phyloP scores from a whole-genome alignment of 1,139 yeast genomes.

The Groenewaldozyma sp. region DNA sequence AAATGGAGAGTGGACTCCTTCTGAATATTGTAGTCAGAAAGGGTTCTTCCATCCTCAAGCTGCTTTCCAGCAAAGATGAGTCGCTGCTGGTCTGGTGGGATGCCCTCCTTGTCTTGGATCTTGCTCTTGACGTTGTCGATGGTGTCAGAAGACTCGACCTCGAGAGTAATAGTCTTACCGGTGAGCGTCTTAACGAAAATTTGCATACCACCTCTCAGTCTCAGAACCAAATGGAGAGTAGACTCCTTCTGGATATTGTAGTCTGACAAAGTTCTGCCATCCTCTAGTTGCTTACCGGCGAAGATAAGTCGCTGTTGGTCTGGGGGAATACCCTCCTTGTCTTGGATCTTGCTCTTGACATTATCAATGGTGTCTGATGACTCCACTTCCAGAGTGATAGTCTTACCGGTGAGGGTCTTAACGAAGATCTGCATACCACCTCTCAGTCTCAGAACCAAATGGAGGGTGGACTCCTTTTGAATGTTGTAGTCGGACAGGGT shows the following conservation, averaged over 20 bases:
- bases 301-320: slow-evolving; percentile 80
- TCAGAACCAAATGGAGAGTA: slow-evolving; percentile 69
- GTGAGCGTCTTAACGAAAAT: slow-evolving; percentile 69
- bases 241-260: slow-evolving; percentile 87
- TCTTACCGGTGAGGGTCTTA: slow-evolving; percentile 73
- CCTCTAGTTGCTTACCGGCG: slow-evolving; percentile 83
- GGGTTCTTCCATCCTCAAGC: slow-evolving; percentile 76
- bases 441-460: slow-evolving; percentile 22
- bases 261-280: slow-evolving; percentile 74
- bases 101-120: slow-evolving; percentile 86
- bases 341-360: slow-evolving; percentile 76
- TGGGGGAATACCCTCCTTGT: slow-evolving; percentile 82
- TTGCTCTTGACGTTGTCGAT: slow-evolving; percentile 84
- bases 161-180: slow-evolving; percentile 79
- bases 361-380: slow-evolving; percentile 81
- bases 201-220: slow-evolving; percentile 83
- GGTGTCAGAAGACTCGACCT: slow-evolving; percentile 87
- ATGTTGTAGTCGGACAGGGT: slow-evolving; percentile 69
- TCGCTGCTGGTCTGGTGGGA: slow-evolving; percentile 86
- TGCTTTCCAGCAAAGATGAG: slow-evolving; percentile 83
- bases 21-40: slow-evolving; percentile 84
- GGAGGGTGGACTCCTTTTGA: slow-evolving; percentile 42
- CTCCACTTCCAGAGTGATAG: slow-evolving; percentile 78
- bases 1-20: slow-evolving; percentile 75
- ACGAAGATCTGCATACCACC: slow-evolving; percentile 64